Base-by-base conservation (phyloP, 2,329 filamentous ascomycete species). In the Sclerotinia sclerotiorum region DNA sequence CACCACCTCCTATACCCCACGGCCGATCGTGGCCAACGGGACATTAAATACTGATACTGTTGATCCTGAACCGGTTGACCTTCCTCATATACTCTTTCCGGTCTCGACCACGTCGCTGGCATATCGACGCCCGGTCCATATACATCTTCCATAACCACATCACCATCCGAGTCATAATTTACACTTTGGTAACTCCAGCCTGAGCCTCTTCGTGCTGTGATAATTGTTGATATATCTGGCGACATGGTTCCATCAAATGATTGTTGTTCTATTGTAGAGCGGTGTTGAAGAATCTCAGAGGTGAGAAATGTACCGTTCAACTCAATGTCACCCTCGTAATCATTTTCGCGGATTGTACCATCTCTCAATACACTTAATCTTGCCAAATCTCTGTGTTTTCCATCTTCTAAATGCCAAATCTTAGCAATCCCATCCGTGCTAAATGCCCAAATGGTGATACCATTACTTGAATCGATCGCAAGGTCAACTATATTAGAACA, bases 401-500 rank as follows among this genome's bases (percentile, higher is more conserved):
- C 75, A 69, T 69, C 76, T 17, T 81, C 79, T 6, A 86, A 74
- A 65, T 83, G 80, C 79, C 84, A 85, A 8, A 81, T 79, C 7
- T 76, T 79, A 3, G 82, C 82, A 69, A 79, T 75, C 0, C 82
- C 82, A 48, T 79, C 74, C 1, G 78, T 76, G 21, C 79, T 77
- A 71, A 87, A 85, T 0, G 82, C 83, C 83, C 84, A 87, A n/a
- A 87, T 77, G 0, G 80, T 78, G 42, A 85, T 78, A 27, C 81
- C 79, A 42, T 73, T 79, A 61, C 71, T 79, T 70, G 79, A 84
- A 74, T 81, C 79, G 19, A 87, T 74, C 0, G 83, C 80, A 13
- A 88, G 71, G 70, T 86, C 85, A 32, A 84, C 83, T 3, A 85
- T 73, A 10, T 79, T 79, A 3, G 78, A 72, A 29, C 84, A 77